Base-by-base conservation (phyloP, 1,284 basidiomycete species). In the Bondarzewia mesenterica region DNA sequence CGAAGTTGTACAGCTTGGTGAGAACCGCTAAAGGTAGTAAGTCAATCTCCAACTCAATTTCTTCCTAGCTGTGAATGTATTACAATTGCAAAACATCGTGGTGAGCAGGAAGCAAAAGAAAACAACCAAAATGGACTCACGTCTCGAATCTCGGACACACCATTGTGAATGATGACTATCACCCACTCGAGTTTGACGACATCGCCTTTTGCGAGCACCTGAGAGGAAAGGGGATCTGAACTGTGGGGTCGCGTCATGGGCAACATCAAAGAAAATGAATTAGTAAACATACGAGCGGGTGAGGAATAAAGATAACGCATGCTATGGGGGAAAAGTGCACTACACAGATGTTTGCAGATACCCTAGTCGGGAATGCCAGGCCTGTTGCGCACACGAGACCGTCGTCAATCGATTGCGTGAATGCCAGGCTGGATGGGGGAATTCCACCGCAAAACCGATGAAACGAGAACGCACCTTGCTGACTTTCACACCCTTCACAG, bases 41-140 rank as follows among this genome's bases (percentile, higher is more conserved):
- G 62, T 97, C 93, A 57, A 97, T 96, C 67, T 97, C 94, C 41
- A 97, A 80, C 68, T 97, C 93, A 59, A 97, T 96, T 71, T 97
- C 93, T 65, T 96, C 90, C 47, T 86, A 89, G 64, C 89, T 90
- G 87, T 93, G 70, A 36, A 26, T 36, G 7, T 10, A 16, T 21
- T 7, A 12, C 40, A 23, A 22, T 44, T 50, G 45, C 42, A 52
- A 51, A 45, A 15, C 22, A 50, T 42, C n/a, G 55, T 50, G 52
- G 44, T 7, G 52, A 50, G 42, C 42, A 50, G 15, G 43, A 35
- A 44, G 16, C 37, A 10, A 23, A 47, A 50, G 46, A 26, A 50
- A 16, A 42, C 49, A 21, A 52, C 4, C 40, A 45, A 14, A 32
- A 39, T 35, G 16, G 8, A 81, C 91, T 70, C 62, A 95, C 92